Evolutionary conservation across 106 monocot species (phyloP).

Genomic region (Platanthera guangdongensis): DNA sequence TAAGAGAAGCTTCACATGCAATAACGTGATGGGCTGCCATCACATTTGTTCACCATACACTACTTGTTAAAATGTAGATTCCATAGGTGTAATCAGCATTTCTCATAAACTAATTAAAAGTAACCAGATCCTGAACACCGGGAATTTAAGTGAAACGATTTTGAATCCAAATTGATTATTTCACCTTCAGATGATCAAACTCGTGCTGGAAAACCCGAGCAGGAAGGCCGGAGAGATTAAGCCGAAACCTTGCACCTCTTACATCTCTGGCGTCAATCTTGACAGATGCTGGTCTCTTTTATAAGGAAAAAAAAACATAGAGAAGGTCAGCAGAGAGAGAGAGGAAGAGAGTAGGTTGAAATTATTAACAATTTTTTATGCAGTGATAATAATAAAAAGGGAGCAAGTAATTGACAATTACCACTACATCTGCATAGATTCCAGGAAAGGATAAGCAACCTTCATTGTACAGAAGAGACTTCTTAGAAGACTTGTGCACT

Average conservation of each 20-base stretch:
- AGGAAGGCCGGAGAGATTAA: constrained; percentile 74
- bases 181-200: constrained; percentile 93
- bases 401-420: constrained; percentile 12
- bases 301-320: neutral
- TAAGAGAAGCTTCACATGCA: no score
- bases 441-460: constrained; percentile 98
- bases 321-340: neutral
- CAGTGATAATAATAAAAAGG: neutral
- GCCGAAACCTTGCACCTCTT: constrained; percentile 62
- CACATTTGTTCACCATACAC: no score
- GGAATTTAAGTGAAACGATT: neutral
- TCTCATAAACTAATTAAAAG: neutral
- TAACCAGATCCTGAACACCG: neutral
- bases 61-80: no score
- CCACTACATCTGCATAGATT: constrained; percentile 91
- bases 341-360: neutral
- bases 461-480: constrained; percentile 51
- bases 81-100: no score
- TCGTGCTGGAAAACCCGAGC: constrained; percentile 96
- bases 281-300: constrained; percentile 83
- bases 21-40: no score
- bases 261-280: constrained; percentile 88
- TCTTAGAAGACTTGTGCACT: constrained; percentile 57
- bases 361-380: neutral
- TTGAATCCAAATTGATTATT: neutral